Conservation (phyloP, 257 asterid genomes). For the Penstemon newberryi region DNA sequence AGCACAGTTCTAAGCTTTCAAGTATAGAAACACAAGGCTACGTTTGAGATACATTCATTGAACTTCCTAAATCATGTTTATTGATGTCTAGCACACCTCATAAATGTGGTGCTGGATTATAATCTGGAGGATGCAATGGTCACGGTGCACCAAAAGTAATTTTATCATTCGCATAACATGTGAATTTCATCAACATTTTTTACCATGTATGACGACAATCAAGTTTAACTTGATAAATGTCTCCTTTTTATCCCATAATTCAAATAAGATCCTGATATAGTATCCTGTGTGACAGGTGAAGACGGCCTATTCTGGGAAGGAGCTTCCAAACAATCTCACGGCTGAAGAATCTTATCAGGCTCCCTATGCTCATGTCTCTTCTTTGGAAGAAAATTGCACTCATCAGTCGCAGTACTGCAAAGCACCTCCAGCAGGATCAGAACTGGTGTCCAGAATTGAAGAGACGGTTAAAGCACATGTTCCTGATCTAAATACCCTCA, state of each 20-base stretch:
- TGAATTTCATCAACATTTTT: neutral
- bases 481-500: constrained; percentile 41
- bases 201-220: constrained; percentile 2
- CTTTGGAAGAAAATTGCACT: constrained; percentile 66
- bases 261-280: constrained; percentile 21
- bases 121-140: constrained; percentile 13
- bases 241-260: neutral
- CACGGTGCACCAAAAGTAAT: neutral
- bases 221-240: neutral
- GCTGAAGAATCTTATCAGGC: constrained; percentile 54
- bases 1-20: neutral
- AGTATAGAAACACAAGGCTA: constrained; percentile 5
- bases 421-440: constrained; percentile 35
- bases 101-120: constrained; percentile 1
- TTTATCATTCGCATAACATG: neutral
- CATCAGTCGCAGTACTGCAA: constrained; percentile 43
- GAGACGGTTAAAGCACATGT: constrained; percentile 44
- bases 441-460: constrained; percentile 27
- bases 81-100: constrained; percentile 21
- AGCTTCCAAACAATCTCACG: constrained; percentile 36
- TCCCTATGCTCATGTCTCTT: constrained; percentile 69
- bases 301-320: constrained; percentile 36
- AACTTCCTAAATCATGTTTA: constrained; percentile 11
- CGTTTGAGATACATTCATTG: neutral
- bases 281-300: constrained; percentile 41